Evolutionary conservation across 768 basidiomycete species (phyloP).

Genomic region (Brasilioporus rufonigricans): DNA sequence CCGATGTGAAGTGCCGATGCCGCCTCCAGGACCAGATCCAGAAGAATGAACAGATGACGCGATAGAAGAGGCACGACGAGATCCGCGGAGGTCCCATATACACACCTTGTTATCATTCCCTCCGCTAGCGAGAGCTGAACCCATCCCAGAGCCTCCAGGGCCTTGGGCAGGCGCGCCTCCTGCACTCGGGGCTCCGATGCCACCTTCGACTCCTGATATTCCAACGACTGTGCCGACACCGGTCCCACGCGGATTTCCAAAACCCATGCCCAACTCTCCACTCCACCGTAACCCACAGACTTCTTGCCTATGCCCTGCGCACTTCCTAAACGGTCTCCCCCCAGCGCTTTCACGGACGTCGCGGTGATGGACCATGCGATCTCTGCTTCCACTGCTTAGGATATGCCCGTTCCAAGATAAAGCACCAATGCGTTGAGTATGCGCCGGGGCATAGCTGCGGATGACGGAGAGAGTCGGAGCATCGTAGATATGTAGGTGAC

Average conservation of each 20-base stretch:
- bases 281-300: conserved; percentile 97
- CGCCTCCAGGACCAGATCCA: conserved; percentile 30
- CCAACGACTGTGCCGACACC: conserved; percentile 6
- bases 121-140: conserved; percentile 79
- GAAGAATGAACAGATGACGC: conserved; percentile 26
- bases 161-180: conserved; percentile 28
- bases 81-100: conserved; percentile 89
- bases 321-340: conserved; percentile 66
- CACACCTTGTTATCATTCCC: conserved; percentile 99
- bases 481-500: conserved; percentile 91
- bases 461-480: conserved; percentile 70
- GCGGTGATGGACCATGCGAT: conserved; percentile 87
- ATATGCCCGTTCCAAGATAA: conserved; percentile 92
- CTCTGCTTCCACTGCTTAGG: conserved; percentile 87
- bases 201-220: conserved; percentile 29
- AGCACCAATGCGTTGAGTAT: conserved; percentile 86
- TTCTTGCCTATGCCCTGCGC: conserved; percentile 82
- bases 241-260: conserved; percentile 23
- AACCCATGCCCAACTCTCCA: conserved; percentile 27
- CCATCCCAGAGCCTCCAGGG: conserved; percentile 32
- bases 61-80: conserved; percentile 35
- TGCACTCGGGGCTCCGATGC: conserved; percentile 16
- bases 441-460: conserved; percentile 83
- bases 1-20: conserved; percentile 23
- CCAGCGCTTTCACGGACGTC: conserved; percentile 73